phyloP scores from a whole-genome alignment of 192 early-diverging fungal genomes.

The Dimargaris verticillata region DNA sequence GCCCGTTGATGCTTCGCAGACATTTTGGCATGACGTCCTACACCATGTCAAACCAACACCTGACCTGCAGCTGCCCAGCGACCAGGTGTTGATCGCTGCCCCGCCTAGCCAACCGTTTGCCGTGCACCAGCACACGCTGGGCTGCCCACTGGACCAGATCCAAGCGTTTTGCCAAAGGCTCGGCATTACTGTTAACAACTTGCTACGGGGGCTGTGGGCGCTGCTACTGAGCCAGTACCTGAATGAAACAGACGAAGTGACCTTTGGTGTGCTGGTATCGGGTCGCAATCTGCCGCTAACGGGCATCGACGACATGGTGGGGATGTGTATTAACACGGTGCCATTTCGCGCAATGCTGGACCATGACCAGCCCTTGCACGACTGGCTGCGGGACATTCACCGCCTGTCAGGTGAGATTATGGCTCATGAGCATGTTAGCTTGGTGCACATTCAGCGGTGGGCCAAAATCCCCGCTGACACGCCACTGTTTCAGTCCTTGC shows the following conservation, averaged over 20 bases:
- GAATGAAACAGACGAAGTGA: not conserved
- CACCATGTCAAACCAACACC: slow-evolving; percentile 1
- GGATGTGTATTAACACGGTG: slow-evolving; percentile 1
- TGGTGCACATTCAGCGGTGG: slow-evolving; percentile 3
- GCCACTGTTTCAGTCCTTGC: not conserved
- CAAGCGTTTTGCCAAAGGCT: not conserved
- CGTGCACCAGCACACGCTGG: too few relatives aligned
- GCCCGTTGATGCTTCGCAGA: not conserved
- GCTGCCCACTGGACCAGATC: not conserved
- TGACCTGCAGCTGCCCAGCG: not conserved
- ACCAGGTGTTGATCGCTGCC: too few relatives aligned
- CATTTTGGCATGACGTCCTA: slow-evolving; percentile 1
- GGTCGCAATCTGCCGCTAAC: not conserved
- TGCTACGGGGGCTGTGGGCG: slow-evolving; percentile 7
- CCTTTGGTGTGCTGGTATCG: slow-evolving; percentile 5
- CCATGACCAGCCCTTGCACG: not conserved
- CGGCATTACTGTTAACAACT: not conserved
- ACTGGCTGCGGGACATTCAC: not conserved
- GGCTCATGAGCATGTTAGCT: not conserved
- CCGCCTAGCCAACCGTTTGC: too few relatives aligned
- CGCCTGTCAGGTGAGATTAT: not conserved
- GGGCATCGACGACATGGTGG: slow-evolving; percentile 8
- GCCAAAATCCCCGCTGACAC: not conserved
- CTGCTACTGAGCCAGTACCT: not conserved
- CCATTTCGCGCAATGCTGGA: not conserved